These are phyloP conservation scores for Aaosphaeria arxii DNA, from an alignment of 2,329 filamentous ascomycete genomes.

Conservation along the genomic window DNA sequence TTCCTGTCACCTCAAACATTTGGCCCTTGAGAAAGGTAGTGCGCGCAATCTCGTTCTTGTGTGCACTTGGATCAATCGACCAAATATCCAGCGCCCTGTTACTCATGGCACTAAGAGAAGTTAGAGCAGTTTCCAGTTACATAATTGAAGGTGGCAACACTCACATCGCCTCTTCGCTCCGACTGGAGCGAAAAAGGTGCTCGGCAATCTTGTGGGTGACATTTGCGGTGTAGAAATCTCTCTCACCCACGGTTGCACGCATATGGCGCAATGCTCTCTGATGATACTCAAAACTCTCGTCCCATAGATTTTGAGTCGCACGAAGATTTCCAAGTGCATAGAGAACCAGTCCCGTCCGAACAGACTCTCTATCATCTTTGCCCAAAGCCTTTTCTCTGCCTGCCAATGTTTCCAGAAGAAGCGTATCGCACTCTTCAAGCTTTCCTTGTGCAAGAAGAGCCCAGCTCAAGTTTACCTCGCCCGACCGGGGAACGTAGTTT, in stretches of 20 bases:
- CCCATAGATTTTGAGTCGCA: neutral
- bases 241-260: conserved; percentile 2
- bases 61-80: neutral
- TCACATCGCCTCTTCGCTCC: neutral
- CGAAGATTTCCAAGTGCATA: conserved; percentile 4
- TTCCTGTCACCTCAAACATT: neutral
- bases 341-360: conserved; percentile 1
- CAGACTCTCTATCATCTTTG: neutral
- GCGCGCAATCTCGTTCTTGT: neutral
- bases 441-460: neutral
- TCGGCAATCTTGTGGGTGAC: conserved; percentile 1
- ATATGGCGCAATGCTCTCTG: neutral
- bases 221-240: conserved; percentile 4
- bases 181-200: neutral
- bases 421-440: neutral
- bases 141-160: too few relatives aligned
- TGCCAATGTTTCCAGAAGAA: neutral
- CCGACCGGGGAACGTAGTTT: neutral
- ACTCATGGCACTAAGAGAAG: neutral
- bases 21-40: conserved; percentile 1
- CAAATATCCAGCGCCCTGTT: neutral
- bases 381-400: neutral
- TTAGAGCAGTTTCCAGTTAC: neutral
- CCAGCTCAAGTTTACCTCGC: neutral
- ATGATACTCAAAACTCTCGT: conserved; percentile 1